Conservation (phyloP, 371 early-diverging fungal genomes). For the Apophysomyces elegans region DNA sequence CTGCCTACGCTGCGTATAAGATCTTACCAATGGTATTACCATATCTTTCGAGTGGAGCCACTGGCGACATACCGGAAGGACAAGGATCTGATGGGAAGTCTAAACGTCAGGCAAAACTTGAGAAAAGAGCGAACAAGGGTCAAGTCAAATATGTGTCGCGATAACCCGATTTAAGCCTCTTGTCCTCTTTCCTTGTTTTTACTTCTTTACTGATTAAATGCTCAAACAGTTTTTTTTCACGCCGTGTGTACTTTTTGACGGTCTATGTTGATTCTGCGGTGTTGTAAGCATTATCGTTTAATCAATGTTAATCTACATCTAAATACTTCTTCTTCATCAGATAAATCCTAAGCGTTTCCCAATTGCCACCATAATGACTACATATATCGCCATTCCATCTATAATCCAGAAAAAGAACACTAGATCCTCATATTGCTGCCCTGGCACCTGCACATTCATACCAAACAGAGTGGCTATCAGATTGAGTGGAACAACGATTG, state of each 20-base stretch:
- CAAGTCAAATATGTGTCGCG: constrained; percentile 51
- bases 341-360: constrained; percentile 38
- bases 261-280: no score
- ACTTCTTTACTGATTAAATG: no score
- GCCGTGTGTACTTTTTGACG: no score
- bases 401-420: constrained; percentile 84
- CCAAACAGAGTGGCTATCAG: constrained; percentile 82
- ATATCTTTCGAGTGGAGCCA: constrained; percentile 42
- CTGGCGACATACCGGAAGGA: constrained; percentile 19
- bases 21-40: constrained; percentile 59
- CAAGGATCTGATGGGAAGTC: constrained; percentile 41
- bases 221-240: no score
- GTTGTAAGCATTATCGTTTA: no score
- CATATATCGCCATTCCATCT: constrained; percentile 52
- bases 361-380: constrained; percentile 38
- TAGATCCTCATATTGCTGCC: constrained; percentile 64
- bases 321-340: not conserved
- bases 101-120: constrained; percentile 66
- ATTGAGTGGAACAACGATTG: constrained; percentile 88
- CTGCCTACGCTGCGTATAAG: constrained; percentile 65
- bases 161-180: constrained; percentile 8
- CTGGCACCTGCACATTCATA: constrained; percentile 88
- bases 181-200: no score
- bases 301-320: no score
- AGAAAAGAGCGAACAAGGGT: constrained; percentile 60